phyloP scores from a whole-genome alignment of 139 green algal species.

The Chlamydomonas asymmetrica region DNA sequence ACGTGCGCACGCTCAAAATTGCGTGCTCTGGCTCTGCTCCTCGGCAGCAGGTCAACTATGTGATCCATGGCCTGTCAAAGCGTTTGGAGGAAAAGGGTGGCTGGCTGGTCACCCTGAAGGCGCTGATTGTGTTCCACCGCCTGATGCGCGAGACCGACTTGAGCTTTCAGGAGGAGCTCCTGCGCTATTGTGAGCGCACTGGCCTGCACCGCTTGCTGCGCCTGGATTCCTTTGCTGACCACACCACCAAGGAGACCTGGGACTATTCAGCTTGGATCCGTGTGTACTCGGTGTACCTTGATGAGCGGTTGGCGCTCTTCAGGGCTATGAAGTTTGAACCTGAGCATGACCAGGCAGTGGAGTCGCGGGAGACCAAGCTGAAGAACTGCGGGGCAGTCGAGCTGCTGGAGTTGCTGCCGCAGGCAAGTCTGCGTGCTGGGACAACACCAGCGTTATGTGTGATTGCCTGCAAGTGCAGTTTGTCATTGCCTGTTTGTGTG shows the following conservation, averaged over 20 bases:
- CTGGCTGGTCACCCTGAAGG: conserved; percentile 78
- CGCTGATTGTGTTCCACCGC: conserved; percentile 83
- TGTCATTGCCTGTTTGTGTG: no score
- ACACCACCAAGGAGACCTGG: conserved; percentile 66
- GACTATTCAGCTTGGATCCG: conserved; percentile 90
- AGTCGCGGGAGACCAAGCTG: conserved; percentile 33
- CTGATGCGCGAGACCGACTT: conserved; percentile 81
- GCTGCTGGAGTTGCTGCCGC: conserved; percentile 81
- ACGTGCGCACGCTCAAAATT: conserved; percentile 75
- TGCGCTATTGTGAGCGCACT: conserved; percentile 56
- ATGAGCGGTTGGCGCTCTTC: conserved; percentile 80
- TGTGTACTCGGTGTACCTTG: conserved; percentile 89
- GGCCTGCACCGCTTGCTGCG: conserved; percentile 57
- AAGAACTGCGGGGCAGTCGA: conserved; percentile 50
- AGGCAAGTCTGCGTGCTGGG: not conserved
- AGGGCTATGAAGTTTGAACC: conserved; percentile 56
- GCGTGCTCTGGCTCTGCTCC: conserved; percentile 27
- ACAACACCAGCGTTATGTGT: no score
- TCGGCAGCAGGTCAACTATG: conserved; percentile 45
- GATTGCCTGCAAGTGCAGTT: no score
- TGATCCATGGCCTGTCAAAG: conserved; percentile 52
- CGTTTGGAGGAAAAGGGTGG: conserved; percentile 38
- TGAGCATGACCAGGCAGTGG: conserved; percentile 37
- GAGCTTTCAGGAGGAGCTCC: conserved; percentile 67
- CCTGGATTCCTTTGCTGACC: conserved; percentile 71